Conservation (phyloP, 345 rosid species). For the Balakata baccata region DNA sequence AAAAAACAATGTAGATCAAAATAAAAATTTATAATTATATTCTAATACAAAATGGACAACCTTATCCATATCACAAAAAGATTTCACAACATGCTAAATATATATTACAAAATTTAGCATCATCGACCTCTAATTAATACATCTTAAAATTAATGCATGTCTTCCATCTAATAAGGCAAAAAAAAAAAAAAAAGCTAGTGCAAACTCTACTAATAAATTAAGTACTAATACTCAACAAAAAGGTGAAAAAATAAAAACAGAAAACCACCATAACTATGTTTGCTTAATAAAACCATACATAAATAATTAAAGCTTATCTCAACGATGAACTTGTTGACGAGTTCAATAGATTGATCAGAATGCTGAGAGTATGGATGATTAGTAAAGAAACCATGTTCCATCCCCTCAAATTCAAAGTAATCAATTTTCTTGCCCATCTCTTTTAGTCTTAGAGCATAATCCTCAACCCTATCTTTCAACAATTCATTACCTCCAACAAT, state of each 20-base stretch:
- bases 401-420: conserved; percentile 56
- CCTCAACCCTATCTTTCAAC: conserved; percentile 64
- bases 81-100: background rate
- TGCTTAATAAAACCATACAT: too few relatives aligned
- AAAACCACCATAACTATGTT: too few relatives aligned
- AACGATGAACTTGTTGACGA: conserved; percentile 43
- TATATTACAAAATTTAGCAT: background rate
- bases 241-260: too few relatives aligned
- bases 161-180: background rate
- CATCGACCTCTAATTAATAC: background rate
- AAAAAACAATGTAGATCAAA: too few relatives aligned
- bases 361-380: conserved; percentile 51
- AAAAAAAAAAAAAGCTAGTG: too few relatives aligned
- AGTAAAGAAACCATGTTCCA: conserved; percentile 70
- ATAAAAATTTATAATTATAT: too few relatives aligned
- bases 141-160: background rate
- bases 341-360: conserved; percentile 33
- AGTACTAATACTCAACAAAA: background rate
- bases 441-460: conserved; percentile 56
- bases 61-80: background rate
- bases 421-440: conserved; percentile 51
- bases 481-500: conserved; percentile 63
- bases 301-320: background rate
- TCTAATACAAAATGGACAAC: too few relatives aligned
- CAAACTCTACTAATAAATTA: too few relatives aligned